Evolutionary conservation across 2,329 filamentous ascomycete species (phyloP).

Genomic region (Cercospora canescens): DNA sequence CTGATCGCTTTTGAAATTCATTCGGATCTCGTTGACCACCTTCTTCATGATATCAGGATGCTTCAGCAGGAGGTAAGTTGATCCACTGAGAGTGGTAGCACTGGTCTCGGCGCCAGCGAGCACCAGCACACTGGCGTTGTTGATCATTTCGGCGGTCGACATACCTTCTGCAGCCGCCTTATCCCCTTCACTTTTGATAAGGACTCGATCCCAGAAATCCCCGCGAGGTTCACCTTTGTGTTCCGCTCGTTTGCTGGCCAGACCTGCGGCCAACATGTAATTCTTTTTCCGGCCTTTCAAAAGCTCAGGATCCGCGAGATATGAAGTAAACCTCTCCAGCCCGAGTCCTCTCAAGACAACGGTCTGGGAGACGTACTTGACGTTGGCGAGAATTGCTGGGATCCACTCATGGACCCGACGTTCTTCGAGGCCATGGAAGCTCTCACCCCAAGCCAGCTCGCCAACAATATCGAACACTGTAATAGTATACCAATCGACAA

Average conservation of each 20-base stretch:
- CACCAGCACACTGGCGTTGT: constrained; percentile 32
- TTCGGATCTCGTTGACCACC: constrained; percentile 45
- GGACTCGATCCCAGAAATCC: constrained; percentile 22
- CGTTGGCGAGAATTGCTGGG: constrained; percentile 24
- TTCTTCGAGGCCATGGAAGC: constrained; percentile 27
- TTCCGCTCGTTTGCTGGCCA: constrained; percentile 14
- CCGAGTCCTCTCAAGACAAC: background rate
- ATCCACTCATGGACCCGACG: constrained; percentile 40
- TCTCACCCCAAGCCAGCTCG: constrained; percentile 32
- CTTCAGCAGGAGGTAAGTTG: constrained; percentile 28
- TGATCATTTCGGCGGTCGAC: constrained; percentile 30
- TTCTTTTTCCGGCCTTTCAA: constrained; percentile 23
- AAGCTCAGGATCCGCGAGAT: constrained; percentile 6
- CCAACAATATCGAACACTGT: constrained; percentile 33
- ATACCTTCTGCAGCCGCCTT: constrained; percentile 26
- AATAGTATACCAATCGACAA: constrained; percentile 26
- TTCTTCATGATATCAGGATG: constrained; percentile 34
- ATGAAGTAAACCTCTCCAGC: constrained; percentile 5
- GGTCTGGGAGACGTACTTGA: constrained; percentile 24
- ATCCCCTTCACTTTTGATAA: constrained; percentile 20
- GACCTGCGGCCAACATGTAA: constrained; percentile 10
- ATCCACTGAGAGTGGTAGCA: constrained; percentile 31
- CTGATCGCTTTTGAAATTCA: constrained; percentile 36
- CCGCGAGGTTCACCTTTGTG: constrained; percentile 14
- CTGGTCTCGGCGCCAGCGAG: constrained; percentile 36